phyloP scores from a whole-genome alignment of 1,284 basidiomycete genomes.

The Trametes versicolor region DNA sequence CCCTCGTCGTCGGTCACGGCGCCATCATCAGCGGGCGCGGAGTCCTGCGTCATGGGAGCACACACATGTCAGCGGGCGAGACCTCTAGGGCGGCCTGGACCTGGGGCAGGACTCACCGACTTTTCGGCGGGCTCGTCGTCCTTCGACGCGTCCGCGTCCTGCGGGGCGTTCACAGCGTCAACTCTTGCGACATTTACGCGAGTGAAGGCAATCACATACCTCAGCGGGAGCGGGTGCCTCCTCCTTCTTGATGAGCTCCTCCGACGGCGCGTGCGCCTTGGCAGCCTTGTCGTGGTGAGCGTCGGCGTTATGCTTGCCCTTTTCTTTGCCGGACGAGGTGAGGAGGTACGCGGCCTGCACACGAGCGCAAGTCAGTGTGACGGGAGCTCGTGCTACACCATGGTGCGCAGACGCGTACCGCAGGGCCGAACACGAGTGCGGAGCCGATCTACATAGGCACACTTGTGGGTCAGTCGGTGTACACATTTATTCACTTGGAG shows the following conservation, averaged over 20 bases:
- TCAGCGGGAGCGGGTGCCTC: conserved; percentile 15
- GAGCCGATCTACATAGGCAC: conserved; percentile 41
- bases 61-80: conserved; percentile 14
- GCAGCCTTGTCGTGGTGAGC: conserved; percentile 19
- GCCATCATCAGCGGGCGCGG: conserved; percentile 2
- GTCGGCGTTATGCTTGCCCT: conserved; percentile 22
- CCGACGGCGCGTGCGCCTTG: conserved; percentile 18
- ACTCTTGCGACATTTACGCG: not conserved
- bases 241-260: conserved; percentile 12
- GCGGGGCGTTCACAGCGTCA: not conserved
- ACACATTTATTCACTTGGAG: not conserved
- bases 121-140: conserved; percentile 32
- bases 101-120: conserved; percentile 13
- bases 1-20: conserved; percentile 46
- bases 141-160: conserved; percentile 30
- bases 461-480: not conserved
- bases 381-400: conserved; percentile 15
- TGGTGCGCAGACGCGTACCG: conserved; percentile 33
- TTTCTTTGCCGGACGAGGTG: conserved; percentile 20
- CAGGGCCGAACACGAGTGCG: conserved; percentile 42
- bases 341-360: conserved; percentile 31
- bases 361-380: not conserved
- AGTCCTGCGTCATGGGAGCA: not conserved
- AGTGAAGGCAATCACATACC: not conserved
- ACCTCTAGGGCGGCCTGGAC: not conserved